Evolutionary conservation across 805 yeast species (phyloP), one percentile per base, ranked within the genome.

Genomic region (Metschnikowia arizonensis): DNA sequence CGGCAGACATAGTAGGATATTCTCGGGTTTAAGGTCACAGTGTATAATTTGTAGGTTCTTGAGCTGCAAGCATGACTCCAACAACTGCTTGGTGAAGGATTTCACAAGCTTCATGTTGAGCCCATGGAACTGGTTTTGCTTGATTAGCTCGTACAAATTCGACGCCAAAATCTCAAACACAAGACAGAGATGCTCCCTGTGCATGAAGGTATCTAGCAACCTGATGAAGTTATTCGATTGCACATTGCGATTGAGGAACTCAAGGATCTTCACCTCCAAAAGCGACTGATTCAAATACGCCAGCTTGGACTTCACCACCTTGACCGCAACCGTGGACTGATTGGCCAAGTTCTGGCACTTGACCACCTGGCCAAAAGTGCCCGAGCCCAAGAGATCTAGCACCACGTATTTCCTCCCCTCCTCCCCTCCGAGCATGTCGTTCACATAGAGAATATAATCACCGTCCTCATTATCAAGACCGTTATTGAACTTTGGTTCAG

Each of bases 321-420:
- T 93, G 30, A 93, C 95, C 1, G 99, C 99, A 21, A 90, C 87
- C 17, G 91, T 79, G 50, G 88, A 91, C 60, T 88, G 93, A 37
- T 89, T 86, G 32, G 76, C 62, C 59, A 85, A 69, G 55, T 82
- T 78, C 62, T 88, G 96, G 66, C 97, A 91, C 66, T 91, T 93
- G 33, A 90, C 95, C 38, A 93, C 99, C 67, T 93, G 98, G 8
- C 99, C 99, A 73, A 93, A 93, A 1, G 99, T 90, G 2, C 99
- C 99, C 50, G 90, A 91, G 0, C 99, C 99, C 33, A 93, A 66
- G 12, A 93, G 74, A 63, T 91, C 98, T 47, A 93, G 69, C 4
- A 93, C 97, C 58, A 93, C 74, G 61, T 90, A 91, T 60, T 87
- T 85, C 44, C 90, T 74, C 47, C 88, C 90, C 53, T 87, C 93